Base-by-base conservation (phyloP, 148 eudicot species). In the Persicaria maculosa region DNA sequence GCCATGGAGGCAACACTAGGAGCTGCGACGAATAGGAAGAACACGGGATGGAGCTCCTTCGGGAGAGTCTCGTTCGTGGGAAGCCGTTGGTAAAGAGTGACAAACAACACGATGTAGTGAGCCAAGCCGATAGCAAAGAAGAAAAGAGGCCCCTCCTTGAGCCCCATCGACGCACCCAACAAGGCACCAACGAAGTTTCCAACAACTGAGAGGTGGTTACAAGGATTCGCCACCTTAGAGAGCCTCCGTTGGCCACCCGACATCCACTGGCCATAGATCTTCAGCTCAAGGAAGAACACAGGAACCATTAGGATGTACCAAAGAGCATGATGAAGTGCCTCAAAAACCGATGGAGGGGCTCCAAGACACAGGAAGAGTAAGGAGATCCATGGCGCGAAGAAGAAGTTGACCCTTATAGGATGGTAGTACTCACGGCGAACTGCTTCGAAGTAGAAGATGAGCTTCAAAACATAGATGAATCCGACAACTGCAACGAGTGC, bases 211-310 rank as follows among this genome's bases (percentile, higher is more conserved):
- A 83, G 65, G 36, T 83, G 85, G 16, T 67, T 74, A 6, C 83
- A 72, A 3, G 85, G 85, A 53, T 83, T 83, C 1, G 85, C 85
- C 65, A 83, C 83, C 25, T 72, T 80, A 0, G 80, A 74, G 9
- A 83, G 72, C 16, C 77, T 55, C 4, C 80, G 20, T 47, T 80
- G 74, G 1, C 85, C 85, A 17, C 79, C 77, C 0, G 85, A 77
- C 71, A 83, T 57, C 85, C 85, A 83, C 31, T 83, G 85, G 0
- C 83, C 85, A 45, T 83, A 83, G 8, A 83, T 77, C 74, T 83
- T 83, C 8, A 83, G 80, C 77, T 83, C 85, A 10, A 83, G 81
- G 19, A 31, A 72, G 2, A 83, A 44, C 8, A 83, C 61, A 4
- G 85, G 85, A 19, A 62, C 45, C 72, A 80, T 77, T 12, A 80